These are phyloP conservation scores for Nicotiana otophora DNA, from an alignment of 257 asterid genomes.

Conservation along the genomic window DNA sequence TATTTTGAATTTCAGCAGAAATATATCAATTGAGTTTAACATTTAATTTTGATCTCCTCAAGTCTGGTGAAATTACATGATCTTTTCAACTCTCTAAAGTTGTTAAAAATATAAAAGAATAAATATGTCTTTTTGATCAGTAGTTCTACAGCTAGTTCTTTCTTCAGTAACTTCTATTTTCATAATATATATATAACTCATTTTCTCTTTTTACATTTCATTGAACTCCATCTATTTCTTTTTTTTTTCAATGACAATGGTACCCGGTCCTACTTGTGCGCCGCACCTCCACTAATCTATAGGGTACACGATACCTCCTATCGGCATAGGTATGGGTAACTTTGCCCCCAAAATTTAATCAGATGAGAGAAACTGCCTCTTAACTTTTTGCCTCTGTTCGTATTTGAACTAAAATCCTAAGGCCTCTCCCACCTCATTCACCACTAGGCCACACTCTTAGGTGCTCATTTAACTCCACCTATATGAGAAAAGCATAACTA, in stretches of 20 bases:
- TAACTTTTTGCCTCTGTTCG: too few species aligned
- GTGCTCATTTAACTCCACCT: background rate
- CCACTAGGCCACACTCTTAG: background rate
- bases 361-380: background rate
- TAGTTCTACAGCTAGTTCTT: background rate
- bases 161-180: background rate
- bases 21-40: background rate
- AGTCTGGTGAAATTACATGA: background rate
- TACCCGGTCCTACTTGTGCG: background rate
- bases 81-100: background rate
- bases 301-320: background rate
- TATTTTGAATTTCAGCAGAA: background rate
- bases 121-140: background rate
- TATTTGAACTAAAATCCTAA: too few species aligned
- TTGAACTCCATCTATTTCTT: background rate
- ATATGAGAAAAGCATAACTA: background rate
- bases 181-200: background rate
- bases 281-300: background rate
- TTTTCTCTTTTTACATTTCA: conserved; percentile 1
- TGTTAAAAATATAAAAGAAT: background rate
- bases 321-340: background rate
- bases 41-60: background rate
- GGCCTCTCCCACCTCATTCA: too few species aligned
- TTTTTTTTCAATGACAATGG: background rate
- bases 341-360: background rate